These are phyloP conservation scores for Penicillium samsonianum DNA, from an alignment of 495 filamentous ascomycete genomes.

Conservation along the genomic window DNA sequence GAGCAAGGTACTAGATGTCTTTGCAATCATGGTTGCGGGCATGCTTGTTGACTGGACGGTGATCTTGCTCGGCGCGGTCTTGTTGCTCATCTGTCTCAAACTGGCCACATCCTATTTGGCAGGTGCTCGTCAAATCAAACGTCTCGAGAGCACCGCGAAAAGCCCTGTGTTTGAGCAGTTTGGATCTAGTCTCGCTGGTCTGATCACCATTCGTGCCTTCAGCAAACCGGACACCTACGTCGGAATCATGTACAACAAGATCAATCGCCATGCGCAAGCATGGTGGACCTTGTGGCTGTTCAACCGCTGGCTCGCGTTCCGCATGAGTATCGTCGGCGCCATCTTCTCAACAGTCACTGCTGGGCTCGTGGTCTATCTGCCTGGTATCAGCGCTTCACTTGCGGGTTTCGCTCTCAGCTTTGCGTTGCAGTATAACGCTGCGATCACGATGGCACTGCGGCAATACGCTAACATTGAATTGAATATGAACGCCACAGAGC, in stretches of 20 bases:
- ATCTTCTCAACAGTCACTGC: constrained; percentile 68
- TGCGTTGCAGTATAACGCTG: constrained; percentile 54
- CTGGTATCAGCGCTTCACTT: constrained; percentile 68
- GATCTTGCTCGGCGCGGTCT: constrained; percentile 26
- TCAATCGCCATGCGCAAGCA: constrained; percentile 64
- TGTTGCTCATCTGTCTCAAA: constrained; percentile 50
- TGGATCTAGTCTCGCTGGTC: constrained; percentile 66
- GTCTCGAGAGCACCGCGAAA: constrained; percentile 71
- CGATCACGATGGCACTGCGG: constrained; percentile 50
- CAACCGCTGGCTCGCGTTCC: constrained; percentile 72
- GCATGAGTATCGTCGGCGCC: constrained; percentile 69
- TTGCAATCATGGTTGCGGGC: constrained; percentile 38
- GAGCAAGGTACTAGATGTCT: constrained; percentile 41
- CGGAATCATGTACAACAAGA: constrained; percentile 61
- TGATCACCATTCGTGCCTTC: constrained; percentile 76
- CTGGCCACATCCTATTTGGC: constrained; percentile 62
- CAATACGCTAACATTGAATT: constrained; percentile 62
- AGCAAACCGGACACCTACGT: constrained; percentile 64
- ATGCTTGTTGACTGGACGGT: constrained; percentile 36
- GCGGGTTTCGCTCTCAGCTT: constrained; percentile 77
- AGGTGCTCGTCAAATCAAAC: constrained; percentile 73
- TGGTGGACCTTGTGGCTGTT: constrained; percentile 71
- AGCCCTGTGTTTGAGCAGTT: constrained; percentile 80
- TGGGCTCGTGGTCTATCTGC: constrained; percentile 60
- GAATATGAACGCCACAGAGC: constrained; percentile 82